phyloP scores from a whole-genome alignment of 2,329 filamentous ascomycete genomes.

The Ophiognomonia clavigignenti-juglandacearum region DNA sequence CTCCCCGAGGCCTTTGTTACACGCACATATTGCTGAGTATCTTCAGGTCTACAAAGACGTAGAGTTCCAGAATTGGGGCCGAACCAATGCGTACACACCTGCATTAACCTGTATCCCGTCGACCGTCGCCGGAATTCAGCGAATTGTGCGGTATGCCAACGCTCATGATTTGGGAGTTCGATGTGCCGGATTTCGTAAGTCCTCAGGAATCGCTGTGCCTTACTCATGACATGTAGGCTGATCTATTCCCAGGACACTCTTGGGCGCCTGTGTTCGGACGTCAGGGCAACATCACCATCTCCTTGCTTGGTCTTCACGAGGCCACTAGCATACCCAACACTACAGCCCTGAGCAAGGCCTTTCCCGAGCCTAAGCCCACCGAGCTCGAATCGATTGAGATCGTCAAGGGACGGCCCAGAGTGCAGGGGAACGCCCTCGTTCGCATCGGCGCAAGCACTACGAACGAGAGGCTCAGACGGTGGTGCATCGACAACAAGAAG shows the following conservation, averaged over 20 bases:
- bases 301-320: constrained; percentile 32
- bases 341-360: constrained; percentile 25
- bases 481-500: constrained; percentile 34
- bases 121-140: constrained; percentile 34
- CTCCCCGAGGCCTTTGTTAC: not conserved
- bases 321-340: constrained; percentile 34
- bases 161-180: constrained; percentile 31
- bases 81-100: constrained; percentile 32
- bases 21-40: not conserved
- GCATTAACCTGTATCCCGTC: constrained; percentile 35
- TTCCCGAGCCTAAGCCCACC: constrained; percentile 21
- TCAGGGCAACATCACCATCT: constrained; percentile 36
- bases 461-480: constrained; percentile 40
- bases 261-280: constrained; percentile 37
- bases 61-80: constrained; percentile 37
- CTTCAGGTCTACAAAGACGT: constrained; percentile 26
- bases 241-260: constrained; percentile 25
- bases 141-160: constrained; percentile 33
- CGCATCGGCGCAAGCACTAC: constrained; percentile 39
- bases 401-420: constrained; percentile 21
- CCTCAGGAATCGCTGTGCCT: not conserved
- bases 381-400: constrained; percentile 37
- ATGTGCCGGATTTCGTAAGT: constrained; percentile 33
- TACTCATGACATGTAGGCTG: not conserved
- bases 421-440: constrained; percentile 29